Conservation (phyloP, 2,329 filamentous ascomycete genomes). For the Mycocentrospora acerina region DNA sequence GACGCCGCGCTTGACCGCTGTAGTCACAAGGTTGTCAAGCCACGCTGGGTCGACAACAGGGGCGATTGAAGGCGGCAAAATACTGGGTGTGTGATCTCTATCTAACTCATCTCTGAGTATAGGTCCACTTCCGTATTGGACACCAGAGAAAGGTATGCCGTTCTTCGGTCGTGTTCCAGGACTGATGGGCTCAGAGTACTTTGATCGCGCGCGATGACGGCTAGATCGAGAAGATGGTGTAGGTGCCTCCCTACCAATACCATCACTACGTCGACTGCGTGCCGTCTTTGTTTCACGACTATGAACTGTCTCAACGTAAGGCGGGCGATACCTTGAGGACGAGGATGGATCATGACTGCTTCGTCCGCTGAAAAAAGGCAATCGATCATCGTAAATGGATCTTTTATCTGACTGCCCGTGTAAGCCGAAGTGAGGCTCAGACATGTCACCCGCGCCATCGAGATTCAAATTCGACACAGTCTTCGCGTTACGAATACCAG, state of each 20-base stretch:
- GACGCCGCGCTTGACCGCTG: constrained; percentile 24
- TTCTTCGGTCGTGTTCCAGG: constrained; percentile 6
- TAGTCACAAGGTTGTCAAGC: constrained; percentile 18
- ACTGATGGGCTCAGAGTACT: constrained; percentile 11
- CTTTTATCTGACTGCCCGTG: constrained; percentile 11
- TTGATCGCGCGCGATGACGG: constrained; percentile 3
- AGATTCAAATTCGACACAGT: constrained; percentile 25
- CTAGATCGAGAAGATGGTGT: neutral
- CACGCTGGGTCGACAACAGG: constrained; percentile 13
- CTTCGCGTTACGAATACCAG: constrained; percentile 23
- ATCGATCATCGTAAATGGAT: constrained; percentile 22
- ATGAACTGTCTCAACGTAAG: constrained; percentile 15
- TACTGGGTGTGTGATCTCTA: neutral
- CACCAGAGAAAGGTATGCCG: constrained; percentile 9
- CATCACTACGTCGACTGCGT: constrained; percentile 1
- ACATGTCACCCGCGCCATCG: constrained; percentile 28
- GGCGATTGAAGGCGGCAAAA: neutral
- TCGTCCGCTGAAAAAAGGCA: neutral
- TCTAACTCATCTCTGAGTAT: constrained; percentile 11
- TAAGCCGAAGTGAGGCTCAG: constrained; percentile 12
- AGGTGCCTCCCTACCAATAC: neutral
- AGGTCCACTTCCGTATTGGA: constrained; percentile 33
- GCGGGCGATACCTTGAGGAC: constrained; percentile 8
- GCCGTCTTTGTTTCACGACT: constrained; percentile 8
- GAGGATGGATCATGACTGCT: constrained; percentile 6